These are phyloP conservation scores for Ceratocystis ficicola DNA, from an alignment of 2,329 filamentous ascomycete species.

Conservation along the genomic window DNA sequence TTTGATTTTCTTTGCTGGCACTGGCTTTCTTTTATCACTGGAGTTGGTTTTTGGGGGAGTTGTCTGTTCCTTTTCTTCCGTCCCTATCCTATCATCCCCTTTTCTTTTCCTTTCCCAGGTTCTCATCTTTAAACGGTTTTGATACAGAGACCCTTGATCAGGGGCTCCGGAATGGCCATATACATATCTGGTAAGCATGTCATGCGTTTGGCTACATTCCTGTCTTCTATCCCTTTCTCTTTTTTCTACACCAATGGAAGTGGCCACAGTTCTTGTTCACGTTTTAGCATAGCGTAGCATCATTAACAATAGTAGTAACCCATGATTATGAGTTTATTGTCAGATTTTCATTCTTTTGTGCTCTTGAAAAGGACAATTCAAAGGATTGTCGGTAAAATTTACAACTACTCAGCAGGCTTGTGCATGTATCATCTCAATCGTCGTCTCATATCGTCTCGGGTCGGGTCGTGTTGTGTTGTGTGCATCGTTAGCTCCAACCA, in stretches of 20 bases:
- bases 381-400: neutral
- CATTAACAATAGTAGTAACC: constrained; percentile 1
- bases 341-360: neutral
- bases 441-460: neutral
- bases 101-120: neutral
- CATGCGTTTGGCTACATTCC: neutral
- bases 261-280: neutral
- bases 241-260: neutral
- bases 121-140: neutral
- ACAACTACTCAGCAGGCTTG: neutral
- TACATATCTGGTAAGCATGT: neutral
- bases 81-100: constrained; percentile 14
- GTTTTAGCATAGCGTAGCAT: constrained; percentile 11
- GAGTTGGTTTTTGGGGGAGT: constrained; percentile 22
- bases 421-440: neutral
- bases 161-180: neutral
- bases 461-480: neutral
- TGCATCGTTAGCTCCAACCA: neutral
- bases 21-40: constrained; percentile 16
- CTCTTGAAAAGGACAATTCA: neutral
- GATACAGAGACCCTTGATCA: neutral
- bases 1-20: constrained; percentile 23
- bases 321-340: neutral
- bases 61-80: constrained; percentile 16
- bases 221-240: constrained; percentile 2